Base-by-base conservation (phyloP, 2,329 filamentous ascomycete species). In the Gnomoniopsis sp. region DNA sequence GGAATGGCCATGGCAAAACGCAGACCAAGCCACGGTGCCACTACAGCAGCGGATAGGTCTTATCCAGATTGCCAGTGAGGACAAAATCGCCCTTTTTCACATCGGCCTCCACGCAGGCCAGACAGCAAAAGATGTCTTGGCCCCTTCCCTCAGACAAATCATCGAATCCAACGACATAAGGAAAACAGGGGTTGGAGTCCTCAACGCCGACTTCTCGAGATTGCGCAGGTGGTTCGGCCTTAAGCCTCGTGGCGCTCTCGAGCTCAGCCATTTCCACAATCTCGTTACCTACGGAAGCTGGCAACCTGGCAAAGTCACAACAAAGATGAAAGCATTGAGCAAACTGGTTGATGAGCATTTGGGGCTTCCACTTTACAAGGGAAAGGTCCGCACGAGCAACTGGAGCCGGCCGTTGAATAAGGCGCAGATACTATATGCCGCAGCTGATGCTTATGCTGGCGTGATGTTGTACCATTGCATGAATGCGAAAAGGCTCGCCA, bases 401-500 rank as follows among this genome's bases (percentile, higher is more conserved):
- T 97, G 93, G 93, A 84, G 84, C 36, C 74, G 77, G 59, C 69
- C 76, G 0, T 74, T 97, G 43, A 79, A 75, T n/a, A 74, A 80
- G 62, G 71, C 82, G 14, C 93, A 97, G 69, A 81, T 90, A 19
- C 72, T 82, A 52, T 92, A 92, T 71, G 86, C 90, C 12, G 91
- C 91, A 14, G 87, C 90, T 1, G 91, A 96, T 70, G 88, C 91
- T 0, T 97, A 96, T 69, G 91, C 90, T 60, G 84, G 87, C 49
- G 73, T 88, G 12, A 88, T 90, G 58, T 75, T 97, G 1, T 96
- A 85, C 67, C 78, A 90, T 62, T 79, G 81, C 1, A 75, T 96
- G 49, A 88, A 97, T 57, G 74, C 82, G 49, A 84, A 88, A 66
- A 80, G 93, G 14, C 77, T 83, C 64, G 75, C 77, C 11, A 76